Base-by-base conservation (phyloP, 2,329 filamentous ascomycete genomes). In the Sarocladium kiliense region DNA sequence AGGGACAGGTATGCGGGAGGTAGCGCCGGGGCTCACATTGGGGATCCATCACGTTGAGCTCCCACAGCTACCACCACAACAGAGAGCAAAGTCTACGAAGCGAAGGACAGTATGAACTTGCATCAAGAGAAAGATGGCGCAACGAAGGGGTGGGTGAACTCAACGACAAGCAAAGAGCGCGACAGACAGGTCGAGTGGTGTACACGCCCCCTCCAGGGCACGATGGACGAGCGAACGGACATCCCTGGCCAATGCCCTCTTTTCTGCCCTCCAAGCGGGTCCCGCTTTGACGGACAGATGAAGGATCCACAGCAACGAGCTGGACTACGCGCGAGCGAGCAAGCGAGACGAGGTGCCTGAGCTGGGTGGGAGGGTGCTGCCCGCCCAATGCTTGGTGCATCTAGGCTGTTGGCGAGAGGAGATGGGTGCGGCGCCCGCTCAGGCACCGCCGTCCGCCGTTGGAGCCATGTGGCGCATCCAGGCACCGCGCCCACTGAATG, bases 191-290 rank as follows among this genome's bases (percentile, higher is more conserved):
- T 47, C 3, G 25, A 26, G 26, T 51, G 47, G 47, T 51, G 27
- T 3, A 16, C 47, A 51, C 47, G 47, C 47, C 47, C 47, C 47
- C 44, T 27, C 27, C 27, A 9, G 27, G 25, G 44, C 44, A 51
- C 18, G 11, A 51, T 51, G 47, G 47, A 36, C n/a, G 26, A 34
- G 47, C 19, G n/a, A 36, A 51, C 47, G 47, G 47, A 51, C 47
- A 51, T 36, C 47, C 47, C 18, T 18, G 47, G 34, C 47, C 47
- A 51, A 36, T 36, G 47, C 47, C 47, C 47, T 49, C 44, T 49
- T 49, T 32, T 49, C 44, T 30, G 26, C n/a, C 26, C 26, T 51
- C 19, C 27, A n/a, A 51, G 47, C 47, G 47, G 47, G 47, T 51
- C 47, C 47, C 47, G 47, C 47, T 51, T 51, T 32, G 47, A 51